These are phyloP conservation scores for Globisporangium abappressorium DNA, from an alignment of 352 stramenopile species.

Conservation along the genomic window DNA sequence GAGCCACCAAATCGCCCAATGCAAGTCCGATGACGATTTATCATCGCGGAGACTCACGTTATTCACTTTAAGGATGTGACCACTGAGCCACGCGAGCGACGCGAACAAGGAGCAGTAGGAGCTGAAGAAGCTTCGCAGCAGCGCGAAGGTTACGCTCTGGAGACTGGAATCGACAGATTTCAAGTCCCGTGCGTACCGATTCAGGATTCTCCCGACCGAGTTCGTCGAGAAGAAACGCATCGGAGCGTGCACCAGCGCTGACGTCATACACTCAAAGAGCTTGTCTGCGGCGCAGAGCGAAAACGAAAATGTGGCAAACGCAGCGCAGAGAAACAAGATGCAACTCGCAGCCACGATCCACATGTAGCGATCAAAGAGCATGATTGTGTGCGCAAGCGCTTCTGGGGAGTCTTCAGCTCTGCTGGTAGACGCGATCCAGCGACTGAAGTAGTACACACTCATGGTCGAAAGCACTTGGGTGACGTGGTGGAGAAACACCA, in stretches of 20 bases:
- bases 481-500: conserved; percentile 30
- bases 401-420: neutral
- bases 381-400: conserved; percentile 5
- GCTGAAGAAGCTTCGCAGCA: conserved; percentile 38
- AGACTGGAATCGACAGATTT: conserved; percentile 40
- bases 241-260: conserved; percentile 32
- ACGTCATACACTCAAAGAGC: conserved; percentile 48
- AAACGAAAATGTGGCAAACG: conserved; percentile 31
- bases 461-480: conserved; percentile 31
- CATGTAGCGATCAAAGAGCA: conserved; percentile 25
- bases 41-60: neutral
- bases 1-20: conserved; percentile 21
- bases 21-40: neutral
- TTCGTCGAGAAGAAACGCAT: conserved; percentile 47
- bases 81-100: conserved; percentile 34
- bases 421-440: conserved; percentile 30
- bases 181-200: conserved; percentile 31
- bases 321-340: conserved; percentile 29
- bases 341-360: conserved; percentile 31
- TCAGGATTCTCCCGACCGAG: conserved; percentile 44
- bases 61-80: conserved; percentile 29
- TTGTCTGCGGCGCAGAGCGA: conserved; percentile 26
- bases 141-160: conserved; percentile 35
- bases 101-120: conserved; percentile 35
- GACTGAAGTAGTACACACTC: conserved; percentile 37